These are phyloP conservation scores for Zygosaccharomyces kombuchaensis DNA, from an alignment of 805 yeast species.

Conservation along the genomic window DNA sequence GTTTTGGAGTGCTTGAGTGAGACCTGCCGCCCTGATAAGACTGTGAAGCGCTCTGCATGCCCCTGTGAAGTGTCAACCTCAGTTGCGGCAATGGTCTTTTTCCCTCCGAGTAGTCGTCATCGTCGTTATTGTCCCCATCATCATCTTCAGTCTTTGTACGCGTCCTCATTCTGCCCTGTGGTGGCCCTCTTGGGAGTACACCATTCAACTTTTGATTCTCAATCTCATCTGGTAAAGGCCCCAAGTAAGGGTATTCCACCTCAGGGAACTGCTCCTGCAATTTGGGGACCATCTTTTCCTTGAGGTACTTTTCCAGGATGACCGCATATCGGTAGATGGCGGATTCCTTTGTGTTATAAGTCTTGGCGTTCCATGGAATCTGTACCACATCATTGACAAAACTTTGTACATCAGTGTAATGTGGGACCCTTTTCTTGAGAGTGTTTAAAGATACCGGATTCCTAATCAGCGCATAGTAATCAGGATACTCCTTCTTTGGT, in stretches of 20 bases:
- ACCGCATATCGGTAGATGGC: conserved; percentile 64
- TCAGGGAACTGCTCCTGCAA: conserved; percentile 34
- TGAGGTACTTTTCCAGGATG: conserved; percentile 41
- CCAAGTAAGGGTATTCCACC: conserved; percentile 48
- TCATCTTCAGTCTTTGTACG: conserved; percentile 14
- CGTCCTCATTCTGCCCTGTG: conserved; percentile 5
- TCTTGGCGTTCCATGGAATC: conserved; percentile 85
- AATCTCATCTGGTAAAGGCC: conserved; percentile 56
- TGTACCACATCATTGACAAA: conserved; percentile 77
- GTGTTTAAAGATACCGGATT: conserved; percentile 80
- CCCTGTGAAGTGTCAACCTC: conserved; percentile 12
- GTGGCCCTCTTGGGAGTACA: conserved; percentile 3
- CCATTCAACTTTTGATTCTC: conserved; percentile 13
- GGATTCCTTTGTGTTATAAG: conserved; percentile 70
- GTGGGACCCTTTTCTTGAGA: conserved; percentile 55
- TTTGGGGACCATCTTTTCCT: conserved; percentile 35
- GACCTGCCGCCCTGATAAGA: conserved; percentile 15
- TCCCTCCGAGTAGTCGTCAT: conserved; percentile 16
- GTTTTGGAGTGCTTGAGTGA: conserved; percentile 26
- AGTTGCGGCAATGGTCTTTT: conserved; percentile 11
- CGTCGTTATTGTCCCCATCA: conserved; percentile 14
- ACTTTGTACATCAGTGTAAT: conserved; percentile 58
- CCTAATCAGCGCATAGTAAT: conserved; percentile 73
- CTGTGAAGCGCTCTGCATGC: conserved; percentile 9
- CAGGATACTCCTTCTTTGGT: conserved; percentile 58